Evolutionary conservation across 164 flowering plant species (phyloP), one percentile per base, ranked within the genome.

Genomic region (Macadamia tetraphylla): DNA sequence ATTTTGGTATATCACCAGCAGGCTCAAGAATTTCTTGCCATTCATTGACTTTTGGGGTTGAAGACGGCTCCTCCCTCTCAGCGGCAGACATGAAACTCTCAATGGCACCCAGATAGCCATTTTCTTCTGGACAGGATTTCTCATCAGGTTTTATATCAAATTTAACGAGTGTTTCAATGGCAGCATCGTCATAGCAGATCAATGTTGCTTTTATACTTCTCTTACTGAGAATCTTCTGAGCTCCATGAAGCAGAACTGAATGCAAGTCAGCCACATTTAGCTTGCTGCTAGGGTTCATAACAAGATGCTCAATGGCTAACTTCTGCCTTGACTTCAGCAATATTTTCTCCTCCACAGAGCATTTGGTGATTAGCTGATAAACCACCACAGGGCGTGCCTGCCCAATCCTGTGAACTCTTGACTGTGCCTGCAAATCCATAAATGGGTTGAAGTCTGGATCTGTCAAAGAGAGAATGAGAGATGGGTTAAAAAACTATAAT

Each of bases 401-500:
- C n/a, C 68, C 68, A 31, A 66, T 66, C 35, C 68, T 66, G 44
- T 66, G 68, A 23, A 43, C 68, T 31, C 68, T 66, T 55, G 68
- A 66, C 29, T 66, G 68, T 12, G 68, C 68, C 31, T 66, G 68
- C 59, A 66, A 30, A 52, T 66, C 68, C 29, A 51, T 55, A 52
- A 66, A 66, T 10, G 68, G 68, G 58, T 66, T 66, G 60, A 66
- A 66, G 35, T 66, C 68, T 3, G 68, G 68, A 66, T 66, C 68
- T 66, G 60, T 51, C 40, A 35, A 35, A 35, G 40, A 53, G 44
- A 52, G 14, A 66, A 64, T 29, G 14, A 46, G 14, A 49, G 57
- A 64, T 5, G 5, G 31, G 55, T 64, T 64, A 59, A 59, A 18
- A 3, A 29, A 29, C 7, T 59, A 11, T 6, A 23, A 29, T 59